These are phyloP conservation scores for Saturnispora diversa DNA, from an alignment of 805 yeast species.

Conservation along the genomic window DNA sequence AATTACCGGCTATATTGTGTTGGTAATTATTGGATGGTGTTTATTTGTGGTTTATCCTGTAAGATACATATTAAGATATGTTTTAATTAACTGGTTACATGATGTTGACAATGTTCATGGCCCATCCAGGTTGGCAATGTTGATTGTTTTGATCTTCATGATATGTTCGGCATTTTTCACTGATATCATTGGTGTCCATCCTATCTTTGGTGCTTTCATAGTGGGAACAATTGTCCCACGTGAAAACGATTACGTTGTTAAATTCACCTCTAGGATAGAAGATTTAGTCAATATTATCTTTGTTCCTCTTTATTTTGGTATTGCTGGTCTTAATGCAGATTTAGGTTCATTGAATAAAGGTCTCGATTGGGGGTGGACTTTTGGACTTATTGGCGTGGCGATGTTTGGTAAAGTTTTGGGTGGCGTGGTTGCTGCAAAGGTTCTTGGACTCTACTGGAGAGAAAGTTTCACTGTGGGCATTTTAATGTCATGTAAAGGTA, in stretches of 20 bases:
- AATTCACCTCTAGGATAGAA: conserved; percentile 66
- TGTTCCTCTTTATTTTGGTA: conserved; percentile 72
- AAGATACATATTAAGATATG: conserved; percentile 38
- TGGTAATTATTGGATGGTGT: conserved; percentile 65
- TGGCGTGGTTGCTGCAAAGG: conserved; percentile 55
- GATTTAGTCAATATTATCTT: conserved; percentile 64
- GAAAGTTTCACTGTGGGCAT: conserved; percentile 72
- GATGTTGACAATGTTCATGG: conserved; percentile 46
- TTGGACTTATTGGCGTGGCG: conserved; percentile 62
- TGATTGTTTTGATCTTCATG: conserved; percentile 46
- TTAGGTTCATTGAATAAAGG: conserved; percentile 57
- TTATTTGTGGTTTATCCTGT: conserved; percentile 51
- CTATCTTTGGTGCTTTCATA: conserved; percentile 79
- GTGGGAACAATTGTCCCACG: conserved; percentile 71
- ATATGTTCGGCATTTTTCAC: conserved; percentile 69
- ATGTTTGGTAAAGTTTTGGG: conserved; percentile 60
- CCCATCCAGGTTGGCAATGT: conserved; percentile 55
- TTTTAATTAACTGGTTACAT: conserved; percentile 35
- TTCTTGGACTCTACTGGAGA: conserved; percentile 59
- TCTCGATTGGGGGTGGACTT: conserved; percentile 68
- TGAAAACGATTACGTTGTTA: conserved; percentile 63
- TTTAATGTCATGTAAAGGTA: conserved; percentile 83
- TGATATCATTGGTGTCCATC: conserved; percentile 78
- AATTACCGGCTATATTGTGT: conserved; percentile 58
- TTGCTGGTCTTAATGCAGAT: conserved; percentile 68